Evolutionary conservation across 495 filamentous ascomycete species (phyloP), one percentile per base, ranked within the genome.

Genomic region (Cairneyella variabilis): DNA sequence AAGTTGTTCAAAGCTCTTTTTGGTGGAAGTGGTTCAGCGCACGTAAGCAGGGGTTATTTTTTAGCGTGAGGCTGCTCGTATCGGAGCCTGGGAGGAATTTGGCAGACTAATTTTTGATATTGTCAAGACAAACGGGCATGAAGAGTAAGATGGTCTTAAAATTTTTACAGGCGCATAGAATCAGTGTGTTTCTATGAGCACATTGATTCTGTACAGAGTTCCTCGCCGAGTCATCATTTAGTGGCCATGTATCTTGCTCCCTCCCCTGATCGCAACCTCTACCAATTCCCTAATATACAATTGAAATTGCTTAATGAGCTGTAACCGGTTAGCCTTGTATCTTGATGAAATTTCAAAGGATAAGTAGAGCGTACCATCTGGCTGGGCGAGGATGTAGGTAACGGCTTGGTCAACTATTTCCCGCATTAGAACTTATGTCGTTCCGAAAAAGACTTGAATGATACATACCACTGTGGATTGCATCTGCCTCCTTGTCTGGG

Each of bases 401-500:
- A 97, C 90, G 48, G 92, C 92, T 80, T 96, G 85, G 66, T 95
- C 88, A 58, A 97, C 92, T 97, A 63, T 72, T 58, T 20, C 51
- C 17, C 12, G 38, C 34, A 34, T 25, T 72, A 55, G 70, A 59
- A 48, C 11, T 14, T 32, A 39, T 28, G 39, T 17, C 22, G 6
- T n/a, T 48, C 20, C 21, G 14, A 28, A 10, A 17, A 14, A 12
- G 11, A 17, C 22, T 42, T 20, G 20, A 37, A 38, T 43, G 48
- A 17, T n/a, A 79, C 92, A 60, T 91, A 96, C 92, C 84, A 68
- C 90, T 96, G 80, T 92, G 89, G 70, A 98, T 96, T 58, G 82
- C 79, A 75, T 98, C 93, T 59, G 93, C 95, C 66, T 97, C 92
- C 79, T 97, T 97, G 74, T 98, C 93, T 59, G 93, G 95, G 71